Percentiles rank a stretch among this genome's conserved stretches.
Evolutionary conservation across 495 filamentous ascomycete species (phyloP).

Genomic region (Talaromyces trachyspermus): DNA sequence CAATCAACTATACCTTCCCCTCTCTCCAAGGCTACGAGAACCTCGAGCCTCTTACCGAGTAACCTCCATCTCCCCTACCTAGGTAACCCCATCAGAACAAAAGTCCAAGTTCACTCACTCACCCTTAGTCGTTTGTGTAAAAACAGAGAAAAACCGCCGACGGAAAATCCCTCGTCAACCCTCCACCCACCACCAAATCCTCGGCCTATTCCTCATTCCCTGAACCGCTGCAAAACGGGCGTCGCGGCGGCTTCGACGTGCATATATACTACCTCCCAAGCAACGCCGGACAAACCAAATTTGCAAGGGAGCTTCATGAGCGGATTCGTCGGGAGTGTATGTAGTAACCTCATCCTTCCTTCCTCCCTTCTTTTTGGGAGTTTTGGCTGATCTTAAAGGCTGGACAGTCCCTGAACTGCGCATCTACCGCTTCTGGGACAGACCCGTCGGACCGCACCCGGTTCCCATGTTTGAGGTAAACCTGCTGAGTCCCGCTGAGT

Average conservation of each 20-base stretch:
- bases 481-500: slow-evolving; percentile 75
- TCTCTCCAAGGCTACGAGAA: slow-evolving; percentile 63
- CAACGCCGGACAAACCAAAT: slow-evolving; percentile 53
- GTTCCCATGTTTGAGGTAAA: slow-evolving; percentile 90
- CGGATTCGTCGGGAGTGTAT: slow-evolving; percentile 74
- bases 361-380: background rate
- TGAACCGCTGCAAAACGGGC: slow-evolving; percentile 54
- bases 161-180: slow-evolving; percentile 60
- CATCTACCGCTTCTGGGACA: slow-evolving; percentile 71
- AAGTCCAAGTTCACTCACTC: slow-evolving; percentile 1
- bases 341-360: slow-evolving; percentile 9
- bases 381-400: background rate
- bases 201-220: slow-evolving; percentile 58
- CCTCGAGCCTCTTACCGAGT: slow-evolving; percentile 55
- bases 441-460: slow-evolving; percentile 74
- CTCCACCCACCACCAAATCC: slow-evolving; percentile 47
- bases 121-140: too few relatives aligned
- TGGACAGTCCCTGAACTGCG: slow-evolving; percentile 71
- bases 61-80: slow-evolving; percentile 5
- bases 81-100: background rate
- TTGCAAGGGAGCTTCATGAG: slow-evolving; percentile 66
- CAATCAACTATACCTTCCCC: slow-evolving; percentile 42
- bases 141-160: slow-evolving; percentile 47
- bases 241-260: slow-evolving; percentile 60
- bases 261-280: slow-evolving; percentile 76